These are phyloP conservation scores for Penicillium corylophilum DNA, from an alignment of 2,329 filamentous ascomycete genomes.

Conservation along the genomic window DNA sequence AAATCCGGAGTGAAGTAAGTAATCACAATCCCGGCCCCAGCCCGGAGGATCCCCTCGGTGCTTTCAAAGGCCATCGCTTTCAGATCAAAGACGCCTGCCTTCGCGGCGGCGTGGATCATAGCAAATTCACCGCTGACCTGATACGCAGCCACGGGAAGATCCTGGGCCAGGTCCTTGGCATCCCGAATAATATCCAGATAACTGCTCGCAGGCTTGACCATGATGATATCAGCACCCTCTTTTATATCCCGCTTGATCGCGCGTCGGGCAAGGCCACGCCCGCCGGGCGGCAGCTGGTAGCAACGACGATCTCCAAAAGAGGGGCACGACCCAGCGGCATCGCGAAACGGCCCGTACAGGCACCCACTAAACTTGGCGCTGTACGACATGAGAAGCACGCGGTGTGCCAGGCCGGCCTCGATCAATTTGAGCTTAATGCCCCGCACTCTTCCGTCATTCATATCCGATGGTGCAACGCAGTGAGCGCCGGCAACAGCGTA, in stretches of 20 bases:
- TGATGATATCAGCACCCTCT: slow-evolving; percentile 96
- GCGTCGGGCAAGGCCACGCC: slow-evolving; percentile 83
- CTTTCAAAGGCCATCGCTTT: slow-evolving; percentile 94
- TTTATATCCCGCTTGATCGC: slow-evolving; percentile 87
- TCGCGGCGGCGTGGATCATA: slow-evolving; percentile 95
- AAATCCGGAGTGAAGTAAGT: slow-evolving; percentile 90
- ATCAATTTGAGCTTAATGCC: slow-evolving; percentile 98
- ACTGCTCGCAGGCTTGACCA: slow-evolving; percentile 96
- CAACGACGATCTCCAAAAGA: slow-evolving; percentile 93
- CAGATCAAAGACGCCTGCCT: slow-evolving; percentile 93
- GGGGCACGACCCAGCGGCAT: slow-evolving; percentile 86
- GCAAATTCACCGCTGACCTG: slow-evolving; percentile 96
- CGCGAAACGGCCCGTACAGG: slow-evolving; percentile 94
- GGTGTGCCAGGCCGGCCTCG: slow-evolving; percentile 88
- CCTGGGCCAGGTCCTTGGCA: slow-evolving; percentile 87
- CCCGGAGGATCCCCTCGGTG: slow-evolving; percentile 87
- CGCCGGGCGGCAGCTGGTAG: slow-evolving; percentile 93
- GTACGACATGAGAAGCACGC: slow-evolving; percentile 93
- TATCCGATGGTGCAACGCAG: slow-evolving; percentile 94
- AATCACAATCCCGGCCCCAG: slow-evolving; percentile 88
- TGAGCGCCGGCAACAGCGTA: slow-evolving; percentile 96
- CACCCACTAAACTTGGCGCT: slow-evolving; percentile 97
- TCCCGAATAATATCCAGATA: slow-evolving; percentile 98
- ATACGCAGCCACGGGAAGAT: slow-evolving; percentile 91
- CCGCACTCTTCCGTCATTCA: slow-evolving; percentile 97